Conservation (phyloP, 345 rosid genomes). For the Populus davidiana region DNA sequence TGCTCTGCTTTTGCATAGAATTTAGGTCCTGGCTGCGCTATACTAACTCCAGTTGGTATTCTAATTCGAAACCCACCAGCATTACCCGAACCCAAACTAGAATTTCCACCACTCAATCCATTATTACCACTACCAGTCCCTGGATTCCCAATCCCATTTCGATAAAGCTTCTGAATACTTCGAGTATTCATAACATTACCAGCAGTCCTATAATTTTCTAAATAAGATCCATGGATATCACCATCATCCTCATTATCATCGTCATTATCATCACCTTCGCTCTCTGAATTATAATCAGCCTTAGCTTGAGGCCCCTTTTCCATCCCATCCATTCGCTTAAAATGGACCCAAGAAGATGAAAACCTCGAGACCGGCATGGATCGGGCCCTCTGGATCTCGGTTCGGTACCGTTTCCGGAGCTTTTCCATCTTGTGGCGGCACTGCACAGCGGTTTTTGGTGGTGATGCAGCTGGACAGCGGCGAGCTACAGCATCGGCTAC, state of each 20-base stretch:
- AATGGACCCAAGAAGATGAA: constrained; percentile 86
- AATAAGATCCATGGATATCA: constrained; percentile 38
- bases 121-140: constrained; percentile 22
- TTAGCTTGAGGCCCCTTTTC: constrained; percentile 55
- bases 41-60: constrained; percentile 80
- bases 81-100: constrained; percentile 5
- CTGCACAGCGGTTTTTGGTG: constrained; percentile 78
- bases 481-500: constrained; percentile 65
- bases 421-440: constrained; percentile 99
- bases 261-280: constrained; percentile 30
- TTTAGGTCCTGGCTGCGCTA: constrained; percentile 60
- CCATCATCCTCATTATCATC: constrained; percentile 44
- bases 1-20: constrained; percentile 11
- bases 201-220: constrained; percentile 37
- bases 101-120: not conserved
- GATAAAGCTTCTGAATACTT: constrained; percentile 52
- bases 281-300: constrained; percentile 37
- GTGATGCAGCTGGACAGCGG: constrained; percentile 60
- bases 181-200: constrained; percentile 31
- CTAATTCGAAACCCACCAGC: constrained; percentile 59
- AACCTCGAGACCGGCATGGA: constrained; percentile 78
- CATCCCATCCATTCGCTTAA: constrained; percentile 80
- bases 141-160: constrained; percentile 49
- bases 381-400: constrained; percentile 86
- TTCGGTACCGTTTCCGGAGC: constrained; percentile 77